Conservation (phyloP, 2,329 filamentous ascomycete species). For the Aspergillus pseudoglaucus region DNA sequence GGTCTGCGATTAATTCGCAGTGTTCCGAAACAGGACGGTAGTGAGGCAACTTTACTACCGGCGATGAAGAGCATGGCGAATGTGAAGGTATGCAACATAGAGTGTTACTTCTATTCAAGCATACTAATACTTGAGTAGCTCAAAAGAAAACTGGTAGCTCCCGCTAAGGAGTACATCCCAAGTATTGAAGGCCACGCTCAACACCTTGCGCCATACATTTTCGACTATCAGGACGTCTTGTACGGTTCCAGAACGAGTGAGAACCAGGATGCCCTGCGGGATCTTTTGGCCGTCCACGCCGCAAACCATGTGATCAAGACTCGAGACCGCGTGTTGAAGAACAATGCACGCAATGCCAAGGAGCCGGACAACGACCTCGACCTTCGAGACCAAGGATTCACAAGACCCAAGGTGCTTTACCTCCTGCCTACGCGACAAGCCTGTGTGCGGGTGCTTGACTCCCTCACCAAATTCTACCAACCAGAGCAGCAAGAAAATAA, state of each 20-base stretch:
- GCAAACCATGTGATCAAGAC: conserved; percentile 94
- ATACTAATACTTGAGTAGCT: conserved; percentile 40
- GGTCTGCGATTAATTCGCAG: conserved; percentile 26
- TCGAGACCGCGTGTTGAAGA: conserved; percentile 83
- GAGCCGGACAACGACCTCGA: conserved; percentile 63
- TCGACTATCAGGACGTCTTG: conserved; percentile 75
- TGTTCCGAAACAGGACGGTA: conserved; percentile 23
- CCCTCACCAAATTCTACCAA: conserved; percentile 66
- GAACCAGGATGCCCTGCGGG: conserved; percentile 64
- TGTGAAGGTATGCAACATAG: conserved; percentile 27
- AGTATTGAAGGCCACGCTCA: conserved; percentile 58
- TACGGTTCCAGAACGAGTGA: conserved; percentile 64
- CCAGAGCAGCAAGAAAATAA: conserved; percentile 93
- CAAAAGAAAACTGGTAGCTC: conserved; percentile 62
- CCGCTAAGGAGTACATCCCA: conserved; percentile 48
- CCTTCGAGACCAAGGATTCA: conserved; percentile 89
- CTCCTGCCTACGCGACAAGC: conserved; percentile 83
- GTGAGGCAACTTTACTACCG: conserved; percentile 19
- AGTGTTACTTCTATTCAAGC: neutral
- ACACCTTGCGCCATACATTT: conserved; percentile 63
- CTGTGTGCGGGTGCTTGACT: conserved; percentile 70
- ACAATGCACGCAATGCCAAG: conserved; percentile 71
- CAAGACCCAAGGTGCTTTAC: conserved; percentile 85
- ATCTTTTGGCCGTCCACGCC: conserved; percentile 71
- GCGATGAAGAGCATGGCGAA: conserved; percentile 25